Conservation (phyloP, 441 rosid genomes). For the Populus hybrid region DNA sequence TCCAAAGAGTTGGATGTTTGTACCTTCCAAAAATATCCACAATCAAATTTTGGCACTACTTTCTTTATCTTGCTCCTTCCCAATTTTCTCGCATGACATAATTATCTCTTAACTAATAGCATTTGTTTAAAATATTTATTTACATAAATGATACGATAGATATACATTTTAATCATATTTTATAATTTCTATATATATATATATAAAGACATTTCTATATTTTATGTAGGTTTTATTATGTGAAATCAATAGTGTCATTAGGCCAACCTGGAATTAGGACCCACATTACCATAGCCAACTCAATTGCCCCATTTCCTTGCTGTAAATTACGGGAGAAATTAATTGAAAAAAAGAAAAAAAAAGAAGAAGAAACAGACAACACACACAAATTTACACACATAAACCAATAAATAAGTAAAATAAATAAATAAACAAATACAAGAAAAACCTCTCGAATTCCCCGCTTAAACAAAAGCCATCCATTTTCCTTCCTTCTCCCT, state of each 20-base stretch:
- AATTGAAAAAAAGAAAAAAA: background rate
- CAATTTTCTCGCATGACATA: background rate
- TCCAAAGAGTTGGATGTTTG: background rate
- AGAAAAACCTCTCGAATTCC: background rate
- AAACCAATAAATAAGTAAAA: background rate
- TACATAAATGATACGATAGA: background rate
- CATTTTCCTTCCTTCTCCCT: background rate
- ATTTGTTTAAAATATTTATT: too few relatives aligned
- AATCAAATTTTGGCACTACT: background rate
- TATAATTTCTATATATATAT: too few relatives aligned
- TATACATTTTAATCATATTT: too few relatives aligned
- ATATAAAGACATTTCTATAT: too few relatives aligned
- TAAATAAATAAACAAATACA: background rate
- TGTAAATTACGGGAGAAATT: background rate
- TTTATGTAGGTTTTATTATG: background rate
- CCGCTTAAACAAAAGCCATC: background rate
- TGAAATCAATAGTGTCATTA: background rate
- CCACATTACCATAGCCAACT: conserved; percentile 9
- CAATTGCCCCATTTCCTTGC: background rate
- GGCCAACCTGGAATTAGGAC: conserved; percentile 13
- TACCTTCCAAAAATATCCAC: background rate
- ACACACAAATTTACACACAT: background rate
- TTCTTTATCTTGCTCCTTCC: background rate
- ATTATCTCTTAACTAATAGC: background rate
- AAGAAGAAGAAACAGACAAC: background rate